These are phyloP conservation scores for Iberis amara DNA, from an alignment of 441 rosid genomes.

Conservation along the genomic window DNA sequence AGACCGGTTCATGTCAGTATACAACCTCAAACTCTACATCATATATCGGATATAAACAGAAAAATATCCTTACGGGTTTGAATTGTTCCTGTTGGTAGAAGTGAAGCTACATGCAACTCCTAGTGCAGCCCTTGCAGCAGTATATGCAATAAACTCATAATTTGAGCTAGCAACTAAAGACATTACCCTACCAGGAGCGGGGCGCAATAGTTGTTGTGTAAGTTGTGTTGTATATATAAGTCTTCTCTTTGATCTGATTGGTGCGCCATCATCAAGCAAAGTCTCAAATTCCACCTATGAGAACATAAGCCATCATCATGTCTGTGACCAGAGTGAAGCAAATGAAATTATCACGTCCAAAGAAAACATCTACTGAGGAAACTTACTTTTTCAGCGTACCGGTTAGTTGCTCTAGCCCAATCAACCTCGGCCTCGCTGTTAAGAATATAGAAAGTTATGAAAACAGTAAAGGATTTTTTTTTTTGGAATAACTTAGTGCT, in stretches of 20 bases:
- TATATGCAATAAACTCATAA: conserved; percentile 48
- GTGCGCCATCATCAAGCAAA: conserved; percentile 37
- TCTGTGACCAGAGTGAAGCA: neutral
- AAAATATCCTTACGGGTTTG: conserved; percentile 46
- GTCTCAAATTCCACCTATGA: conserved; percentile 60
- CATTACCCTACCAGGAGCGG: conserved; percentile 48
- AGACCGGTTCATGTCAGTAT: conserved; percentile 9
- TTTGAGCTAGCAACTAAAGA: conserved; percentile 43
- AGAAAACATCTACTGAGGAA: conserved; percentile 20
- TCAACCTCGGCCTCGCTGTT: conserved; percentile 61
- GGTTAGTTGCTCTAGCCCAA: conserved; percentile 66
- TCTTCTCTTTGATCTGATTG: conserved; percentile 62
- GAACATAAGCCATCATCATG: conserved; percentile 22
- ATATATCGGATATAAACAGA: conserved; percentile 1
- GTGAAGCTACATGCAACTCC: conserved; percentile 65
- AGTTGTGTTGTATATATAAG: conserved; percentile 69
- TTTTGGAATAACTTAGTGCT: neutral
- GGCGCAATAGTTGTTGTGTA: conserved; percentile 59
- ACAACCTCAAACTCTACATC: neutral
- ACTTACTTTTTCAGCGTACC: conserved; percentile 69
- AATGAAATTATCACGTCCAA: neutral
- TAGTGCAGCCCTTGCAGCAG: conserved; percentile 47
- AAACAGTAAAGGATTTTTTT: neutral
- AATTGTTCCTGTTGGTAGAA: conserved; percentile 29
- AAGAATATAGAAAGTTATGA: conserved; percentile 14